Conservation (phyloP, 805 yeast genomes). For the Saturnispora dispora region DNA sequence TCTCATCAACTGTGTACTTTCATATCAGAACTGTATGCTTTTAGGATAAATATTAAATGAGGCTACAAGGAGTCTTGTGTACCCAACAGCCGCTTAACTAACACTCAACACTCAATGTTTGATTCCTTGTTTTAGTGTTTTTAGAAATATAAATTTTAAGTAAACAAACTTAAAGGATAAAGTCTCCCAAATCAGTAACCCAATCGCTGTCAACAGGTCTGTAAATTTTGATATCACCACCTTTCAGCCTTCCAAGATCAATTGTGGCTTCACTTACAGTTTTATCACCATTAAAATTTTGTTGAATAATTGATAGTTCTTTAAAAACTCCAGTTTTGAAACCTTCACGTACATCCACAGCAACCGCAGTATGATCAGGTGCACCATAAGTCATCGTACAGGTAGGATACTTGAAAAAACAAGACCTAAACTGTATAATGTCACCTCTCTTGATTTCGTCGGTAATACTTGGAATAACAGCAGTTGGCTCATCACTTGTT, state of each 20-base stretch:
- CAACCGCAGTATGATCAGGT: slow-evolving; percentile 45
- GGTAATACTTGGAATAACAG: slow-evolving; percentile 18
- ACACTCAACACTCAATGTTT: background rate
- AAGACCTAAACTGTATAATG: slow-evolving; percentile 38
- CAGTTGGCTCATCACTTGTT: slow-evolving; percentile 15
- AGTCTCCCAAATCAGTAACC: slow-evolving; percentile 25
- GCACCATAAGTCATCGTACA: slow-evolving; percentile 34
- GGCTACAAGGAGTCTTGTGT: no score
- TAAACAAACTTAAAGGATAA: slow-evolving; percentile 1
- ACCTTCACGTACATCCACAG: slow-evolving; percentile 24
- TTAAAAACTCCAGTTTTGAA: slow-evolving; percentile 20
- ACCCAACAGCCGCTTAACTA: no score
- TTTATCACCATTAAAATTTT: slow-evolving; percentile 38
- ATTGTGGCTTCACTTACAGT: slow-evolving; percentile 33
- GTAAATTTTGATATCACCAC: slow-evolving; percentile 38
- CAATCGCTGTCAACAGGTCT: slow-evolving; percentile 41
- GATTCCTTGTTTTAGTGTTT: background rate
- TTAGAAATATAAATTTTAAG: background rate
- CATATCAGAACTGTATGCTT: no score
- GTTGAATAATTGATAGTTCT: slow-evolving; percentile 35
- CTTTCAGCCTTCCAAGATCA: slow-evolving; percentile 29
- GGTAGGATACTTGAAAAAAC: slow-evolving; percentile 31
- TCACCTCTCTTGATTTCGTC: slow-evolving; percentile 48
- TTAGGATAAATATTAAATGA: no score
- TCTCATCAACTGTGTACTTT: no score